Conservation (phyloP, 129 eudicot species). For the Arctium lappa region DNA sequence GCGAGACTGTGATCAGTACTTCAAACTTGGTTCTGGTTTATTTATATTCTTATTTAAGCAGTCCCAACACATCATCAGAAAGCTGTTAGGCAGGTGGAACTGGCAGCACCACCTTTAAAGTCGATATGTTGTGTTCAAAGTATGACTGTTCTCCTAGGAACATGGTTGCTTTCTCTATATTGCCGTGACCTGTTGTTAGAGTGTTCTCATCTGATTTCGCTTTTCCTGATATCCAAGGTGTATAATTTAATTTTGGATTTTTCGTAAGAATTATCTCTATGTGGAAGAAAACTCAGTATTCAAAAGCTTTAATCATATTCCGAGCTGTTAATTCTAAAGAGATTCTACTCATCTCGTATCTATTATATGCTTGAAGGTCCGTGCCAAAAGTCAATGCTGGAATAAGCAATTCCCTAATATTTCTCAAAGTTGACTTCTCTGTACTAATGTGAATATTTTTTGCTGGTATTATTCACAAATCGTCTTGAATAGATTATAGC, state of each 20-base stretch:
- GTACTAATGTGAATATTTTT: neutral
- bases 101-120: too few relatives aligned
- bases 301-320: neutral
- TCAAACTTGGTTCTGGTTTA: neutral
- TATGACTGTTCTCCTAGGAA: too few relatives aligned
- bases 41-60: neutral
- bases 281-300: neutral
- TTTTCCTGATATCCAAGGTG: too few relatives aligned
- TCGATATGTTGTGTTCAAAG: too few relatives aligned
- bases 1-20: neutral
- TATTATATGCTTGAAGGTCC: neutral
- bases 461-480: neutral
- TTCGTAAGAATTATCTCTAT: neutral
- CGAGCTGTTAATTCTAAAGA: neutral
- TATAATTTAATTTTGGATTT: too few relatives aligned
- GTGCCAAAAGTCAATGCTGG: neutral
- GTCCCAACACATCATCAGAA: neutral
- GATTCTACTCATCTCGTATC: neutral
- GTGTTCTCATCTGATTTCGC: too few relatives aligned
- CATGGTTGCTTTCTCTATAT: too few relatives aligned
- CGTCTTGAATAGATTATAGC: neutral
- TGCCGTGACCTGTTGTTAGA: too few relatives aligned
- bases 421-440: neutral
- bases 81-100: neutral
- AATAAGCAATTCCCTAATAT: neutral